Conservation (phyloP, 202 grass and related monocot species). For the Saccharum hybrid region DNA sequence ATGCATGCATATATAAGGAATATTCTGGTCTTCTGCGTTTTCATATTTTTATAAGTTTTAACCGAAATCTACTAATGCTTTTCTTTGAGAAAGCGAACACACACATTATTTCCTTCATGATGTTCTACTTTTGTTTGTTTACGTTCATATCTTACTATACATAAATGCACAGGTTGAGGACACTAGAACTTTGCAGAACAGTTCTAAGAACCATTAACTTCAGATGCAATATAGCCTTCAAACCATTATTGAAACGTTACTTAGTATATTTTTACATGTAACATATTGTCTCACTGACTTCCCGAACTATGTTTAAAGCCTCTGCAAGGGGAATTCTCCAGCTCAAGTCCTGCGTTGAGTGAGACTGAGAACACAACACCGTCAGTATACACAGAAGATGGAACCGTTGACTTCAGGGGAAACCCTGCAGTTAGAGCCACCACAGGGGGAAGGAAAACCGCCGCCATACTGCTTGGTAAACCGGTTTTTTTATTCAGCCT, state of each 20-base stretch:
- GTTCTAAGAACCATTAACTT: not conserved
- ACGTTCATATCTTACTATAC: not conserved
- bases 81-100: not conserved
- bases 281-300: not conserved
- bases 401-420: not conserved
- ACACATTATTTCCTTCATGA: not conserved
- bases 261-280: not conserved
- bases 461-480: constrained; percentile 7
- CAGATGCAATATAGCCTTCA: not conserved
- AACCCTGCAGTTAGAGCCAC: constrained; percentile 8
- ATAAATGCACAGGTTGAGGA: not conserved
- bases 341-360: not conserved
- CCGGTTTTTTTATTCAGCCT: no score
- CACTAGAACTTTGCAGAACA: not conserved
- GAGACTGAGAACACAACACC: not conserved
- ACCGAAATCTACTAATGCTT: not conserved
- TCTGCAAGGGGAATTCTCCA: not conserved
- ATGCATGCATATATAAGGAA: not conserved
- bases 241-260: not conserved
- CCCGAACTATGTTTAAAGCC: not conserved
- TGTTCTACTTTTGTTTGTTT: not conserved
- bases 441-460: constrained; percentile 10
- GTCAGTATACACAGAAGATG: not conserved
- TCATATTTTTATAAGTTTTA: not conserved
- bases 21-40: not conserved